These are phyloP conservation scores for Candida sp. DNA, from an alignment of 1,139 yeast genomes.

Conservation along the genomic window DNA sequence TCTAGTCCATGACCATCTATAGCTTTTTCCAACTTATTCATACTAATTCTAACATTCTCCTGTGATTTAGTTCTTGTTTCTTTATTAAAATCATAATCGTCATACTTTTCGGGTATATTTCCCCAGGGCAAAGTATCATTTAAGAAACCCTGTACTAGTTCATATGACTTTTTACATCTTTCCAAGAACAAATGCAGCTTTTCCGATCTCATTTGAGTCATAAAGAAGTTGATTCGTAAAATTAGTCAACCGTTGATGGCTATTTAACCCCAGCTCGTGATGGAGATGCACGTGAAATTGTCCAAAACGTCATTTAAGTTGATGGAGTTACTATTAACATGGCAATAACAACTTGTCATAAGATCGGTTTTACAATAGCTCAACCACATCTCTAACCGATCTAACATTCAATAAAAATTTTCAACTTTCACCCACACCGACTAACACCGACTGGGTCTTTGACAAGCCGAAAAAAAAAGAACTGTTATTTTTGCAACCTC, in stretches of 20 bases:
- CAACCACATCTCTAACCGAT: no score
- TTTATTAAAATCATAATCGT: slow-evolving; percentile 18
- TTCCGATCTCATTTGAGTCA: slow-evolving; percentile 5
- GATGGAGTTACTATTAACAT: no score
- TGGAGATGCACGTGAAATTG: background rate
- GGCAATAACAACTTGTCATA: no score
- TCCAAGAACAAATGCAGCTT: slow-evolving; percentile 12
- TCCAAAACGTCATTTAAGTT: no score
- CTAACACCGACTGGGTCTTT: no score
- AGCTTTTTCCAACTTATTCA: slow-evolving; percentile 26
- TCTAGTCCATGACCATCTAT: slow-evolving; percentile 36
- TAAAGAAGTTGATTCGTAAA: background rate
- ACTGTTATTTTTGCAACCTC: no score
- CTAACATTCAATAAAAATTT: no score
- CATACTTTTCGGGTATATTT: slow-evolving; percentile 14
- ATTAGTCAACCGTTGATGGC: no score
- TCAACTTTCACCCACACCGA: no score
- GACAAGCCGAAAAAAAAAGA: no score
- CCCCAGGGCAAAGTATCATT: slow-evolving; percentile 29
- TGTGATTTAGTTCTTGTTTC: slow-evolving; percentile 26
- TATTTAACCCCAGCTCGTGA: background rate
- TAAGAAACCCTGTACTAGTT: slow-evolving; percentile 29
- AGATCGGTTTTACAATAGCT: no score
- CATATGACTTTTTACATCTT: slow-evolving; percentile 31
- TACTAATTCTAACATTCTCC: slow-evolving; percentile 24